Conservation (phyloP, 1,284 basidiomycete genomes). For the Fistulinella staudtii region DNA sequence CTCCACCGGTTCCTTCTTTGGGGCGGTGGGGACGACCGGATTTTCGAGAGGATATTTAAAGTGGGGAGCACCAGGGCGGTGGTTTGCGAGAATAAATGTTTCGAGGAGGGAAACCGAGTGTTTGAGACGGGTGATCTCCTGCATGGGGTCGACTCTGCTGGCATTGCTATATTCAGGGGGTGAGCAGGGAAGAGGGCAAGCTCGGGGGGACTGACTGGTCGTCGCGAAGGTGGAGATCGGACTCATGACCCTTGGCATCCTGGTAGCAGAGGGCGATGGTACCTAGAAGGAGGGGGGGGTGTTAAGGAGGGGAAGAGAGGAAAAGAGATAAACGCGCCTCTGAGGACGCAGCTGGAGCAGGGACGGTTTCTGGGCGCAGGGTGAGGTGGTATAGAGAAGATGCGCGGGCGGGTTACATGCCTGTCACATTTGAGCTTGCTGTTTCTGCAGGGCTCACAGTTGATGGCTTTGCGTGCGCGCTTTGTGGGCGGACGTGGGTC, state of each 20-base stretch:
- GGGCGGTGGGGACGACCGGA: constrained; percentile 29
- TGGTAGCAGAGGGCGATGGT: constrained; percentile 75
- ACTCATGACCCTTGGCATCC: constrained; percentile 55
- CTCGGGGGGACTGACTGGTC: constrained; percentile 45
- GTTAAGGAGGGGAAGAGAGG: not conserved
- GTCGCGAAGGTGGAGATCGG: constrained; percentile 48
- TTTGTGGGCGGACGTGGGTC: constrained; percentile 65
- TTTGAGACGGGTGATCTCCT: constrained; percentile 68
- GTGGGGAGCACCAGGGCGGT: constrained; percentile 34
- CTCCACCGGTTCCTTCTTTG: constrained; percentile 54
- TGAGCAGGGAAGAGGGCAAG: constrained; percentile 9
- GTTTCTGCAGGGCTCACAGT: constrained; percentile 79
- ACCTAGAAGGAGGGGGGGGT: constrained; percentile 43
- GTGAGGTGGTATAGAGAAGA: constrained; percentile 14
- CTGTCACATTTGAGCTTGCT: constrained; percentile 84
- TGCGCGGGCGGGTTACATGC: constrained; percentile 34
- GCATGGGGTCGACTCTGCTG: constrained; percentile 61
- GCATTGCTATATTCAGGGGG: constrained; percentile 35
- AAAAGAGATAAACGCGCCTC: constrained; percentile 42
- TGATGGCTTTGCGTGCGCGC: constrained; percentile 76
- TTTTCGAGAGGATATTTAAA: constrained; percentile 35
- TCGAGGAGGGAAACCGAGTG: constrained; percentile 71
- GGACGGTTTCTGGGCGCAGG: constrained; percentile 60
- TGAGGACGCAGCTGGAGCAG: constrained; percentile 76
- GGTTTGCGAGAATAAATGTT: constrained; percentile 56